Evolutionary conservation across 1,284 basidiomycete genomes (phyloP).

Genomic region (Ustilago lituana): DNA sequence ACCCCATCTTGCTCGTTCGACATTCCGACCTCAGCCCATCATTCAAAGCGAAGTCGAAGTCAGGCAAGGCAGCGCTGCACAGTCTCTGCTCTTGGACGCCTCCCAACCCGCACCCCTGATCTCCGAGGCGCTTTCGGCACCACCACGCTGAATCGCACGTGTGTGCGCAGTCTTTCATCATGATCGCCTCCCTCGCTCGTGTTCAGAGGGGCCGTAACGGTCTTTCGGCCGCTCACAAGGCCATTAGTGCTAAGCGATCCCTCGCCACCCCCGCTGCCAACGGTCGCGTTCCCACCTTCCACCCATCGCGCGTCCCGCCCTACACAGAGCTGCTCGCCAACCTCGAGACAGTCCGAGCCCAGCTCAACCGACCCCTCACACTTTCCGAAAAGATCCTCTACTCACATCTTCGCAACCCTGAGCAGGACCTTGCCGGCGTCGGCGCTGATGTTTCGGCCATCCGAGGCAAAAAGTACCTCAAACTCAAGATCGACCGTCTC

Average conservation of each 20-base stretch:
- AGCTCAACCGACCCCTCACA: slow-evolving; percentile 85
- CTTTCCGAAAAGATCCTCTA: slow-evolving; percentile 98
- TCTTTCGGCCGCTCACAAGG: slow-evolving; percentile 35
- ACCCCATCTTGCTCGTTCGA: too few relatives aligned
- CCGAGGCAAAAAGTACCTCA: slow-evolving; percentile 88
- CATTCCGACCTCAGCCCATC: background rate
- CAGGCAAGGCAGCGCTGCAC: background rate
- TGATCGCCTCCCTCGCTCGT: slow-evolving; percentile 46
- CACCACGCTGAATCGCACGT: too few relatives aligned
- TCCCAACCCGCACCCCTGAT: background rate
- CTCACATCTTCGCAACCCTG: slow-evolving; percentile 86
- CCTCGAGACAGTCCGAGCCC: slow-evolving; percentile 76
- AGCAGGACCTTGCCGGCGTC: slow-evolving; percentile 74
- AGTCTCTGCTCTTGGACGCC: background rate
- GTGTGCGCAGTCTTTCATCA: too few relatives aligned
- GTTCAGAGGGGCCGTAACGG: slow-evolving; percentile 38
- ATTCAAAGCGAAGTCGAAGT: too few relatives aligned
- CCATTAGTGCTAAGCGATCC: slow-evolving; percentile 28
- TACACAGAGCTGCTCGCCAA: slow-evolving; percentile 81
- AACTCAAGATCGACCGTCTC: slow-evolving; percentile 88
- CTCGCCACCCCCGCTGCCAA: slow-evolving; percentile 43
- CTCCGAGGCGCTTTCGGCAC: too few relatives aligned
- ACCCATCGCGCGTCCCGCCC: slow-evolving; percentile 73
- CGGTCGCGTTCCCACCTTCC: slow-evolving; percentile 50
- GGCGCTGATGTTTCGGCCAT: slow-evolving; percentile 71